Percentiles rank a stretch among this genome's conserved stretches.
Conservation (phyloP, 75 land plant species). For the Pinus albicaulis region DNA sequence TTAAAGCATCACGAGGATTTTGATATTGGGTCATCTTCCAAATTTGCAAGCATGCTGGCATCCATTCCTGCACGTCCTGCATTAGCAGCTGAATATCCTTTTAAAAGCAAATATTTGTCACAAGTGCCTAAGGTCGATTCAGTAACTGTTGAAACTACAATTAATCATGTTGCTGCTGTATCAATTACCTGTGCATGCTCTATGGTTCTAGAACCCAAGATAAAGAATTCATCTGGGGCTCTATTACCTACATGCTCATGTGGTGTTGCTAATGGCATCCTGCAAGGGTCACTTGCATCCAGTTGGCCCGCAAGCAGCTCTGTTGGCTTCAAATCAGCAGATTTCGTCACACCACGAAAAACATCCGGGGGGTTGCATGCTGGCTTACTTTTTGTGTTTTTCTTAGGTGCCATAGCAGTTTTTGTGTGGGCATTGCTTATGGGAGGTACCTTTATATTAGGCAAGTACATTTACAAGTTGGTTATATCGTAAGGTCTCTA, state of each 20-base stretch:
- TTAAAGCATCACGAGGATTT: neutral
- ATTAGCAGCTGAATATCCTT: conserved; percentile 20
- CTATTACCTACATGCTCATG: neutral
- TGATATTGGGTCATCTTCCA: neutral
- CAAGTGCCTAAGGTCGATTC: conserved; percentile 10
- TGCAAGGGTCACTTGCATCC: neutral
- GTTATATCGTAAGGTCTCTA: neutral
- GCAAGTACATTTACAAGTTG: neutral
- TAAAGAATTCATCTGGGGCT: neutral
- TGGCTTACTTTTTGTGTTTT: conserved; percentile 23
- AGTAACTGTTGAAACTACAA: conserved; percentile 10
- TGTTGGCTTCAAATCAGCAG: neutral
- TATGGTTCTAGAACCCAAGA: neutral
- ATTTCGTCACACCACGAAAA: neutral
- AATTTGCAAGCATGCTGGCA: conserved; percentile 7
- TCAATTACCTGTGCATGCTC: conserved; percentile 24
- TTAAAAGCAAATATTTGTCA: neutral
- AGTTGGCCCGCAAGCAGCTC: too few relatives aligned
- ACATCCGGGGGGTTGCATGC: conserved; percentile 9
- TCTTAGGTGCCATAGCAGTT: conserved; percentile 25
- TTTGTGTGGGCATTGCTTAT: conserved; percentile 20
- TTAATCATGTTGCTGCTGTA: conserved; percentile 15
- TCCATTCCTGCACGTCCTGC: conserved; percentile 25
- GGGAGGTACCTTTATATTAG: conserved; percentile 2
- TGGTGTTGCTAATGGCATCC: neutral